These are phyloP conservation scores for Aureobasidium namibiae DNA, from an alignment of 2,329 filamentous ascomycete species.

Conservation along the genomic window DNA sequence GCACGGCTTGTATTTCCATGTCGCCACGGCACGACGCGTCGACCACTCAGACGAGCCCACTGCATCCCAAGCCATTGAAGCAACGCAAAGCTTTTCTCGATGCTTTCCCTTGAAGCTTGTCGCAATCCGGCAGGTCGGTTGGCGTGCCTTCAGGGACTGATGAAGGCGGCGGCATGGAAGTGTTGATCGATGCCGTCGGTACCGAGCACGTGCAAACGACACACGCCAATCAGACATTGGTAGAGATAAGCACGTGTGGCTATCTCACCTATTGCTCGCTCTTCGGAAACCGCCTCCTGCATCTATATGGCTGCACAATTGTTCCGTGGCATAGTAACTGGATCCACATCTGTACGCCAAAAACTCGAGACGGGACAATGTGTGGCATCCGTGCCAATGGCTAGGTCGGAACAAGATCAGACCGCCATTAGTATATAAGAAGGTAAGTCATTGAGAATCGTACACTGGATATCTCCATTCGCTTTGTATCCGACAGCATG, in stretches of 20 bases:
- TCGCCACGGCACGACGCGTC: neutral
- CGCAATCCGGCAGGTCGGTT: constrained; percentile 2
- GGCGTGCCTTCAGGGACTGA: neutral
- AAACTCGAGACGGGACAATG: neutral
- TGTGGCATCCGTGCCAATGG: neutral
- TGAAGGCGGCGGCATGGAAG: neutral
- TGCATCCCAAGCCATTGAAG: neutral
- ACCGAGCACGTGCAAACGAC: neutral
- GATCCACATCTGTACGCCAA: neutral
- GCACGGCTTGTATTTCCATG: neutral
- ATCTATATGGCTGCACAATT: neutral
- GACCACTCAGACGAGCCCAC: neutral
- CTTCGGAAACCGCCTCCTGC: neutral
- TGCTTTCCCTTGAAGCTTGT: neutral
- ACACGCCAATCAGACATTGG: neutral
- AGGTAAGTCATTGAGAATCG: neutral
- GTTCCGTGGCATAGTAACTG: neutral
- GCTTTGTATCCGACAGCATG: neutral
- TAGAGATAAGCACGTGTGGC: neutral
- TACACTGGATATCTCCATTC: neutral
- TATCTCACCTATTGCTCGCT: neutral
- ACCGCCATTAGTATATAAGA: neutral
- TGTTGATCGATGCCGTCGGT: neutral
- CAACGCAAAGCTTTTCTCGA: neutral
- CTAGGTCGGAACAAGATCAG: neutral